These are phyloP conservation scores for Tolypocladium inflatum DNA, from an alignment of 2,329 filamentous ascomycete genomes.

Conservation along the genomic window DNA sequence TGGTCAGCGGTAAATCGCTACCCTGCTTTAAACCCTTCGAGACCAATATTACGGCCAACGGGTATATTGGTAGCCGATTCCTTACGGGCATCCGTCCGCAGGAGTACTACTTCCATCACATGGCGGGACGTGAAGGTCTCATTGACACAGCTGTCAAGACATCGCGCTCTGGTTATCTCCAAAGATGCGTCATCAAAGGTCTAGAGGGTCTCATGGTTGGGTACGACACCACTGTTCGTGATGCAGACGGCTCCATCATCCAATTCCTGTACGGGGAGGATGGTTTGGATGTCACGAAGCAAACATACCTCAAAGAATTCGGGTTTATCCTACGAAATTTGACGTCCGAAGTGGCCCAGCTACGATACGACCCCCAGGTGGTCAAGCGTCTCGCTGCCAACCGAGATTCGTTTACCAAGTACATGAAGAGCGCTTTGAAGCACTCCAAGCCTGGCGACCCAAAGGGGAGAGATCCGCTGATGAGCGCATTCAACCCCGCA, in stretches of 20 bases:
- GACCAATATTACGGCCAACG: slow-evolving; percentile 77
- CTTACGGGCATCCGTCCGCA: slow-evolving; percentile 96
- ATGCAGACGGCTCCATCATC: slow-evolving; percentile 84
- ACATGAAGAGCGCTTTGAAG: slow-evolving; percentile 70
- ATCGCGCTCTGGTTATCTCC: slow-evolving; percentile 89
- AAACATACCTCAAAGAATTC: slow-evolving; percentile 84
- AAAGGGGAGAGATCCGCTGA: slow-evolving; percentile 66
- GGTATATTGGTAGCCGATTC: slow-evolving; percentile 95
- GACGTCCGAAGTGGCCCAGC: slow-evolving; percentile 65
- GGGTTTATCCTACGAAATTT: slow-evolving; percentile 86
- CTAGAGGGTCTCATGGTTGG: slow-evolving; percentile 91
- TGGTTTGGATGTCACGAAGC: slow-evolving; percentile 86
- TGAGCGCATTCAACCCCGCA: slow-evolving; percentile 64
- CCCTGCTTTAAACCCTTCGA: slow-evolving; percentile 93
- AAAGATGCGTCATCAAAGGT: slow-evolving; percentile 95
- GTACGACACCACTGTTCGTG: slow-evolving; percentile 92
- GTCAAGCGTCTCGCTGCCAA: slow-evolving; percentile 37
- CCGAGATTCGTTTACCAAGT: slow-evolving; percentile 56
- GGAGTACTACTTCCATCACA: slow-evolving; percentile 98
- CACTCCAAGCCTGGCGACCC: slow-evolving; percentile 47
- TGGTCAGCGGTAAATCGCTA: slow-evolving; percentile 95
- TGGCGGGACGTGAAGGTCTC: slow-evolving; percentile 94
- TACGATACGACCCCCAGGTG: slow-evolving; percentile 53
- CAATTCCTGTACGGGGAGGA: slow-evolving; percentile 98
- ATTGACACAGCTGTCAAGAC: slow-evolving; percentile 99